These are phyloP conservation scores for Pythium periplocum DNA, from an alignment of 352 stramenopile genomes.

Conservation along the genomic window DNA sequence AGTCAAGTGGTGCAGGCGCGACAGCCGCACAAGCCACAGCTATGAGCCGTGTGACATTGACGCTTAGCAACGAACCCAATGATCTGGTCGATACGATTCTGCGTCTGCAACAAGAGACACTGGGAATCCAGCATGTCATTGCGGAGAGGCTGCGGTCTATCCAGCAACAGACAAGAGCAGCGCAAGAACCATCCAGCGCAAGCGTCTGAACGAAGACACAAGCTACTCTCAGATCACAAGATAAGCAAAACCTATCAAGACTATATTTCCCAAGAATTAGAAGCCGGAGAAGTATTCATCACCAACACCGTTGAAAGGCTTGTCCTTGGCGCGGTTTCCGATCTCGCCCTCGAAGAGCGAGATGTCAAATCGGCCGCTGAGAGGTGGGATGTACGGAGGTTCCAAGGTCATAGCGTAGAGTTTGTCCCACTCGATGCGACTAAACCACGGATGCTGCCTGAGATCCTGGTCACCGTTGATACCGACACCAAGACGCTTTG, in stretches of 20 bases:
- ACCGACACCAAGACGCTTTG: conserved; percentile 67
- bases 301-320: conserved; percentile 59
- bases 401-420: conserved; percentile 50
- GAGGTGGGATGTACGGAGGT: conserved; percentile 55
- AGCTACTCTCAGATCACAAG: not conserved
- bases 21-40: too few species aligned
- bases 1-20: too few species aligned
- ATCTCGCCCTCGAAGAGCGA: conserved; percentile 76
- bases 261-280: conserved; percentile 16
- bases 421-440: conserved; percentile 73
- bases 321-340: conserved; percentile 60
- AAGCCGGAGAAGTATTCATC: conserved; percentile 72
- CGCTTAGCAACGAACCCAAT: conserved; percentile 2
- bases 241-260: not conserved
- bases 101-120: conserved; percentile 49
- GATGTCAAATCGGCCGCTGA: conserved; percentile 63
- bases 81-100: conserved; percentile 51
- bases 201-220: conserved; percentile 36
- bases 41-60: too few species aligned
- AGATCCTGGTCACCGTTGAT: conserved; percentile 70
- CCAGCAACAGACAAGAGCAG: conserved; percentile 7
- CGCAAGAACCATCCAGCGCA: conserved; percentile 49
- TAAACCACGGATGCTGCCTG: conserved; percentile 65
- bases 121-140: conserved; percentile 49
- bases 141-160: conserved; percentile 34